Evolutionary conservation across 2,329 filamentous ascomycete genomes (phyloP).

Genomic region (Sporothrix dimorphospora): DNA sequence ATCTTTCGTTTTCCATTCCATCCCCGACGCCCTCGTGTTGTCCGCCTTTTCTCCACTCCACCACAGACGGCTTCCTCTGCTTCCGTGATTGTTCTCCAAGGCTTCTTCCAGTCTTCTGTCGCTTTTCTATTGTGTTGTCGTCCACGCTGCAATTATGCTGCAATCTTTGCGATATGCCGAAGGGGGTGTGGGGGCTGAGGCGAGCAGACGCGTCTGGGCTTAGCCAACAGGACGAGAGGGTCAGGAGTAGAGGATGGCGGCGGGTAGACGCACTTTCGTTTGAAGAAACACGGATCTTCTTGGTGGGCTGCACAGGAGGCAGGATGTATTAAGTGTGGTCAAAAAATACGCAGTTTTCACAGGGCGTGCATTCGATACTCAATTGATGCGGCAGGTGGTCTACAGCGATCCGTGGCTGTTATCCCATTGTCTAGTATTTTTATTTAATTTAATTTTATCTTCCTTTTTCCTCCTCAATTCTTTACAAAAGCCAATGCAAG

Average conservation of each 20-base stretch:
- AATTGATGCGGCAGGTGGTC: background rate
- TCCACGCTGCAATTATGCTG: background rate
- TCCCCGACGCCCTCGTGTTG: background rate
- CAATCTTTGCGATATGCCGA: conserved; percentile 20
- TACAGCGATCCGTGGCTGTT: background rate
- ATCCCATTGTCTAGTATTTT: background rate
- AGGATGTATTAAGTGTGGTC: background rate
- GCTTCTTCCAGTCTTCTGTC: conserved; percentile 18
- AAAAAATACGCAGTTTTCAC: too few relatives aligned
- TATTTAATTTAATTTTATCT: background rate
- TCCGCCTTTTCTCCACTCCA: conserved; percentile 15
- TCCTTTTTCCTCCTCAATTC: background rate
- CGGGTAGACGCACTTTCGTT: background rate
- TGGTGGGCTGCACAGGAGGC: background rate
- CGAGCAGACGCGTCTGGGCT: background rate
- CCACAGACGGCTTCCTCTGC: conserved; percentile 12
- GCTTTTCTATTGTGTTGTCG: background rate
- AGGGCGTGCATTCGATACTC: background rate
- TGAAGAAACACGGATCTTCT: background rate
- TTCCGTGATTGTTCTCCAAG: conserved; percentile 17
- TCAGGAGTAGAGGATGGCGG: background rate
- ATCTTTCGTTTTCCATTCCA: background rate
- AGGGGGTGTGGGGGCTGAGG: conserved; percentile 19
- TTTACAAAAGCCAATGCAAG: background rate
- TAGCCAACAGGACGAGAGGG: background rate